Conservation (phyloP, 768 basidiomycete genomes). For the Hydnum rufescens region DNA sequence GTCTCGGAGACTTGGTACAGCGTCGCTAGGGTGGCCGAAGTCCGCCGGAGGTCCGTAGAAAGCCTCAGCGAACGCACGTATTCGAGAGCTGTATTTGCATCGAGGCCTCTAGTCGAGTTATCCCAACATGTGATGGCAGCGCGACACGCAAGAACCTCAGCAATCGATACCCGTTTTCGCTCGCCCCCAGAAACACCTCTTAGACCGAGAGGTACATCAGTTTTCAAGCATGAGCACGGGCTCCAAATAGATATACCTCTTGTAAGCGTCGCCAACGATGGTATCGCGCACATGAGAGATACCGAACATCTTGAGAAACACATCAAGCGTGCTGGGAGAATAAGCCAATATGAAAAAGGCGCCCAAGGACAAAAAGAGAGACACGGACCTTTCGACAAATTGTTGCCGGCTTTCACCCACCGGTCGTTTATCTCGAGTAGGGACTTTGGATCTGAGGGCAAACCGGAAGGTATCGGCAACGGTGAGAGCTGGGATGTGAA, state of each 20-base stretch:
- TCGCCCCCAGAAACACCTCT: slow-evolving; percentile 27
- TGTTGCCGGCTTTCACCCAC: no score
- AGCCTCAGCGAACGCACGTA: slow-evolving; percentile 60
- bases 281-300: slow-evolving; percentile 23
- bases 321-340: no score
- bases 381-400: no score
- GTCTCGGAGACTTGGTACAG: slow-evolving; percentile 54
- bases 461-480: slow-evolving; percentile 51
- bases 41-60: slow-evolving; percentile 65
- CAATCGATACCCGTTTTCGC: slow-evolving; percentile 26
- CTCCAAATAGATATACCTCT: no score
- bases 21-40: slow-evolving; percentile 63
- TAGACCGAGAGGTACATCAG: no score
- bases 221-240: no score
- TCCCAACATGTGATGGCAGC: slow-evolving; percentile 19
- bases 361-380: no score
- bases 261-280: slow-evolving; percentile 22
- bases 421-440: slow-evolving; percentile 11
- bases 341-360: no score
- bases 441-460: slow-evolving; percentile 20
- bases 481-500: slow-evolving; percentile 69
- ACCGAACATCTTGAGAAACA: slow-evolving; percentile 20
- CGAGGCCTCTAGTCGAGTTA: slow-evolving; percentile 60
- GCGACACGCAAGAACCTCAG: slow-evolving; percentile 21
- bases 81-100: slow-evolving; percentile 77